These are phyloP conservation scores for Adansonia digitata DNA, from an alignment of 345 rosid species.

Conservation along the genomic window DNA sequence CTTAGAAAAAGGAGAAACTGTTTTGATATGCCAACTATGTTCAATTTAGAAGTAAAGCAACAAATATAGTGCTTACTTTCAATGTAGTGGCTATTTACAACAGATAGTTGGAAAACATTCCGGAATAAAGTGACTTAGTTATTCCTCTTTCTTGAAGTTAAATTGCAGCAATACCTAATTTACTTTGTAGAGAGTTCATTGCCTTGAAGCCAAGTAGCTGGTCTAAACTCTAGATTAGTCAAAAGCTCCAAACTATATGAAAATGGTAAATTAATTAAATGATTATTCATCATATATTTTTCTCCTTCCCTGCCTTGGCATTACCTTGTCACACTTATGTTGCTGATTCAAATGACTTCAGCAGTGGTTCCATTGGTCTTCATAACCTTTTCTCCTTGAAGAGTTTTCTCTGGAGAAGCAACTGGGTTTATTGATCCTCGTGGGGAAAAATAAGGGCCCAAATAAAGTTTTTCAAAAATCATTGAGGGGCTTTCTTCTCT, in stretches of 20 bases:
- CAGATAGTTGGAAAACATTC: not conserved
- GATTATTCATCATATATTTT: not conserved
- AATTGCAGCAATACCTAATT: not conserved
- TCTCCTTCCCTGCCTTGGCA: not conserved
- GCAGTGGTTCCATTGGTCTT: conserved; percentile 42
- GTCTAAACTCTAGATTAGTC: not conserved
- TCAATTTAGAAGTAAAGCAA: not conserved
- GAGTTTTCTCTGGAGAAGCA: conserved; percentile 14
- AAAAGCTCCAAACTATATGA: too few relatives aligned
- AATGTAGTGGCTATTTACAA: not conserved
- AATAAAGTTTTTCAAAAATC: too few relatives aligned
- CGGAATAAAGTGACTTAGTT: not conserved
- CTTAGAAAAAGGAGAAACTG: not conserved
- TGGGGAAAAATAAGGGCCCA: too few relatives aligned
- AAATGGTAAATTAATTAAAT: not conserved
- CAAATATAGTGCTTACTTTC: not conserved
- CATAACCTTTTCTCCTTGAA: conserved; percentile 25
- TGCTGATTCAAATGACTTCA: conserved; percentile 29
- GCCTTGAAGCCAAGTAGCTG: not conserved
- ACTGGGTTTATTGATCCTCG: conserved; percentile 15
- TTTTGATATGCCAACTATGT: not conserved
- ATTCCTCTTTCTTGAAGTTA: not conserved
- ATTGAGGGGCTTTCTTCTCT: too few relatives aligned
- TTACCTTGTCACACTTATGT: conserved; percentile 26
- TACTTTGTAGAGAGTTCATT: not conserved